Evolutionary conservation across 768 basidiomycete genomes (phyloP).

Genomic region (Amanita pallidorosea): DNA sequence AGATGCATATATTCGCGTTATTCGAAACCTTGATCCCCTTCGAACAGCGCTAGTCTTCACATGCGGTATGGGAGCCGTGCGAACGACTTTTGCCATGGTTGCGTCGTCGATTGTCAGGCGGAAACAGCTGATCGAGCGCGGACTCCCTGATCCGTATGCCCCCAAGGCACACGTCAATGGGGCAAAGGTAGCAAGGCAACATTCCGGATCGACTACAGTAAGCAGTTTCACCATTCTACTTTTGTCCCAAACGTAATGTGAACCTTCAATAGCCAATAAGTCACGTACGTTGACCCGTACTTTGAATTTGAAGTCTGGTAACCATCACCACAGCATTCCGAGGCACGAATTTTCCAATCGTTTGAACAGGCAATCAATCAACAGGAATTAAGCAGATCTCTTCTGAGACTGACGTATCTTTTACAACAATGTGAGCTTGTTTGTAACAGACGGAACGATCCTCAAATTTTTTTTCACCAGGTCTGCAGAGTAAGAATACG

Average conservation of each 20-base stretch:
- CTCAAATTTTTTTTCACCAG: constrained; percentile 25
- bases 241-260: neutral
- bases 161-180: constrained; percentile 18
- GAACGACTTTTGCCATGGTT: constrained; percentile 97
- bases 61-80: constrained; percentile 94
- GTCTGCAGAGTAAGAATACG: constrained; percentile 51
- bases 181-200: neutral
- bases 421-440: constrained; percentile 58
- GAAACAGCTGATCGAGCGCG: constrained; percentile 56
- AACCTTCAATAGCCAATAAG: neutral
- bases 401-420: constrained; percentile 70
- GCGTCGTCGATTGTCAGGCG: constrained; percentile 81
- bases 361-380: constrained; percentile 71
- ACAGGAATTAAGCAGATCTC: constrained; percentile 66
- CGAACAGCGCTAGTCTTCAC: constrained; percentile 83
- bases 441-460: neutral
- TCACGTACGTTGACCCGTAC: neutral
- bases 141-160: constrained; percentile 72
- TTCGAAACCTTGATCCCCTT: constrained; percentile 70
- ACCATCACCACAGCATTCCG: constrained; percentile 29
- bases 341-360: constrained; percentile 47
- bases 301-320: neutral
- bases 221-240: constrained; percentile 3
- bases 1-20: constrained; percentile 81
- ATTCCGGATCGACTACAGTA: constrained; percentile 40